Conservation (phyloP, 768 basidiomycete species). For the Suillus clintonianus region DNA sequence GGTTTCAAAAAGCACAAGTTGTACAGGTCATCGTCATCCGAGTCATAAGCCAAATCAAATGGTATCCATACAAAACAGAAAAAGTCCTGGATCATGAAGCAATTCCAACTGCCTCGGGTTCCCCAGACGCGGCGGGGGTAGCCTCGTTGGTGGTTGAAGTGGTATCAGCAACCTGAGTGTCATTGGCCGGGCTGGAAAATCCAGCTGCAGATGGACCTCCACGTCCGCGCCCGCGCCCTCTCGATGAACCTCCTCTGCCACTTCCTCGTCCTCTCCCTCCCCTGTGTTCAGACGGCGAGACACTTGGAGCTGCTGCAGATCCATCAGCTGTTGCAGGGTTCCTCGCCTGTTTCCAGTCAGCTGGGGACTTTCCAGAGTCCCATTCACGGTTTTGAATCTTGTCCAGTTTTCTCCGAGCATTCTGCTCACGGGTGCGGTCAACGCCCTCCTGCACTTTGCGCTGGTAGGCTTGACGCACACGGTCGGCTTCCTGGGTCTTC, state of each 20-base stretch:
- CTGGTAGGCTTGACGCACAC: slow-evolving; percentile 53
- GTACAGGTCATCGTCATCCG: neutral
- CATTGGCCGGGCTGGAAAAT: neutral
- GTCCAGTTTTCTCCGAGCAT: slow-evolving; percentile 80
- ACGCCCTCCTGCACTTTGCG: slow-evolving; percentile 71
- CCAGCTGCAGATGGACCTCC: slow-evolving; percentile 20
- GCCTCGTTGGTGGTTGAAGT: neutral
- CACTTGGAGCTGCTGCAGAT: slow-evolving; percentile 6
- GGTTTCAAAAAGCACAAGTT: neutral
- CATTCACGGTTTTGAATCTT: slow-evolving; percentile 78
- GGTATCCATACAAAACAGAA: slow-evolving; percentile 1
- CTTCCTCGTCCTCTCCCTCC: slow-evolving; percentile 33
- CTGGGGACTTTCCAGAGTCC: slow-evolving; percentile 70
- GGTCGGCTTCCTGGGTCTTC: slow-evolving; percentile 67
- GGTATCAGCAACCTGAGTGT: neutral
- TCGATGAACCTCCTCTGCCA: slow-evolving; percentile 29
- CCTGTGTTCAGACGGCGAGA: slow-evolving; percentile 18
- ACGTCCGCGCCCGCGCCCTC: slow-evolving; percentile 40
- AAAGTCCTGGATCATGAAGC: neutral
- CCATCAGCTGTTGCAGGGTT: slow-evolving; percentile 7
- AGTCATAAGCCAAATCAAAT: neutral
- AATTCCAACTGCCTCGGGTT: slow-evolving; percentile 2
- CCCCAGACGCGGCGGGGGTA: neutral
- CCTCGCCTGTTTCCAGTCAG: slow-evolving; percentile 18
- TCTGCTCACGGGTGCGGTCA: slow-evolving; percentile 73